These are phyloP conservation scores for Gynostemma pentaphyllum DNA, from an alignment of 306 rosid genomes.

Conservation along the genomic window DNA sequence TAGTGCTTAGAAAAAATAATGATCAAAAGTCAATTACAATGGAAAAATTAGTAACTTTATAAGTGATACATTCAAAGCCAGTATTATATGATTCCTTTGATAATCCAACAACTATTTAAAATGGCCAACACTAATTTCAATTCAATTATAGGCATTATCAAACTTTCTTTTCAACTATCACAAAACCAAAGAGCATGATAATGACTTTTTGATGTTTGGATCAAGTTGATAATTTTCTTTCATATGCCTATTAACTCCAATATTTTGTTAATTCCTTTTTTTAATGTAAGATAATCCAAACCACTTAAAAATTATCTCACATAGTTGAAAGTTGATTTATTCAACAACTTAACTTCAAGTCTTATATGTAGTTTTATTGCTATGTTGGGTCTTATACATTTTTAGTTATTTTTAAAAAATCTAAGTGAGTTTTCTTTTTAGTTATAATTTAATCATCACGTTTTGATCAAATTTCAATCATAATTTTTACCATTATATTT, in stretches of 20 bases:
- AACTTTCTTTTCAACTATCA: not conserved
- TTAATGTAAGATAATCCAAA: too few species aligned
- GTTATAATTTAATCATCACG: too few species aligned
- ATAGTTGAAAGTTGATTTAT: too few species aligned
- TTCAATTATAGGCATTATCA: not conserved
- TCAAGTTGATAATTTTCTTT: not conserved
- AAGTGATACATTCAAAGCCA: not conserved
- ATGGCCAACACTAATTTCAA: not conserved
- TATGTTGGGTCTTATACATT: too few species aligned
- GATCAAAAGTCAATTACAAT: not conserved
- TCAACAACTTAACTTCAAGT: too few species aligned
- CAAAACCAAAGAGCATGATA: not conserved
- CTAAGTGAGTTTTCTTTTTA: too few species aligned
- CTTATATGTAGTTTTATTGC: too few species aligned
- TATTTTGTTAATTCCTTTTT: too few species aligned
- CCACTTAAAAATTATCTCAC: too few species aligned
- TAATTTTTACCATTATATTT: too few species aligned
- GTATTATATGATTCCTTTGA: not conserved
- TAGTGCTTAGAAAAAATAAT: not conserved
- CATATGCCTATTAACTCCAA: not conserved
- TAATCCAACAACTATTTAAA: not conserved
- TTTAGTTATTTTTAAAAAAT: too few species aligned
- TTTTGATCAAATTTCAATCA: too few species aligned
- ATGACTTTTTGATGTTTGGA: not conserved
- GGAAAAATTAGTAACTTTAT: not conserved